Evolutionary conservation across 805 yeast genomes (phyloP), one percentile per base, ranked within the genome.

Genomic region (Saccharomyces jurei): DNA sequence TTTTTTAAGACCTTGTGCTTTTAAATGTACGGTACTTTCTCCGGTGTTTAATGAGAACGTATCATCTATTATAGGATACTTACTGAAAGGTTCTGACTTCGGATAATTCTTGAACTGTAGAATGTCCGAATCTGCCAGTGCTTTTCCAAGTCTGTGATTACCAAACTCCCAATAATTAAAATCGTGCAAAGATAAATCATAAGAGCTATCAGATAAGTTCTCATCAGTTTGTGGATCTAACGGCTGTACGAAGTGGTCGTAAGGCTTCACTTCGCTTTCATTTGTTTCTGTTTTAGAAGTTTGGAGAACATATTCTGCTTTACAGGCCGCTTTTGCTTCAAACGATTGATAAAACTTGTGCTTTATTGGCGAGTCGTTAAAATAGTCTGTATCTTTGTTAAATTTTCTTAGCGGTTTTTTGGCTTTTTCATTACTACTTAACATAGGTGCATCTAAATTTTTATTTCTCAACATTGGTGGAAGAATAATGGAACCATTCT

Each of bases 331-430:
- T 36, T 36, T 17, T 21, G 25, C 10, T 9, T 17, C 25, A 17
- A 36, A 17, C 13, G 44, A 36, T 6, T 36, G 22, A 32, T 59
- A 57, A 49, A 54, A 61, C 41, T 59, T 50, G 46, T 63, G 63
- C 30, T 61, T 63, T 49, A 63, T 50, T 9, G 66, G 66, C 14
- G 65, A 61, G 4, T 60, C 56, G 44, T 63, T 61, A 49, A 55
- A 63, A 46, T 61, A 63, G 48, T 63, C 65, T 4, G 65, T 63
- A 47, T 63, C 61, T n/a, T 63, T 62, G 26, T 58, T 58, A 36
- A 63, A 63, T 44, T 55, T 55, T 28, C 66, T 58, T 4, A 17
- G 10, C 4, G 60, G 58, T 10, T 36, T 36, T 36, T 36, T n/a
- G 5, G 10, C 4, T 6, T 17, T 36, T 17, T 36, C 25, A 6